A percentile compares a stretch with the other conserved stretches of the same genome.
phyloP scores from a whole-genome alignment of 768 basidiomycete genomes.

The Phylloporus sp. region DNA sequence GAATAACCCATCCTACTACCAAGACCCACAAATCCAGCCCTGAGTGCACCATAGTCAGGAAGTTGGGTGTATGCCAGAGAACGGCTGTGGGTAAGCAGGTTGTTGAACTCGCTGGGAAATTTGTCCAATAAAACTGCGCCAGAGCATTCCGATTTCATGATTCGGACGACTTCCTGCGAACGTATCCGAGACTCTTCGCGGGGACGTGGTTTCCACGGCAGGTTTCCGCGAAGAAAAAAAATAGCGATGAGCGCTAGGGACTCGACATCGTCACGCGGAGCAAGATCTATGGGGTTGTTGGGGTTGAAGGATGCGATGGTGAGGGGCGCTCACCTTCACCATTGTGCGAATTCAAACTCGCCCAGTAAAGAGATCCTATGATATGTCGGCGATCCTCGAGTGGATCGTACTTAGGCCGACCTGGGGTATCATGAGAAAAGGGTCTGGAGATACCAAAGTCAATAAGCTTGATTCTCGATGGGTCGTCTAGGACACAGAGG shows the following conservation, averaged over 20 bases:
- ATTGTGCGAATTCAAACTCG: constrained; percentile 31
- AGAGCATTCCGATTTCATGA: background rate
- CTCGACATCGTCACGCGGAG: background rate
- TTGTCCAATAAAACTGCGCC: background rate
- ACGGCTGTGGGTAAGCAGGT: background rate
- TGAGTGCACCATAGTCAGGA: background rate
- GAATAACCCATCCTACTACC: background rate
- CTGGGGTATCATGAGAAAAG: background rate
- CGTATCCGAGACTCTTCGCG: background rate
- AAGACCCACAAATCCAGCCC: background rate
- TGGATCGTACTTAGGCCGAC: constrained; percentile 18
- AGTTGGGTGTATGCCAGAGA: background rate
- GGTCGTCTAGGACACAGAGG: constrained; percentile 23
- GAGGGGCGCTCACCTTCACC: background rate
- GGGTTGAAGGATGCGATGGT: background rate
- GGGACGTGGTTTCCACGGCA: background rate
- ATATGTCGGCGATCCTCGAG: constrained; percentile 14
- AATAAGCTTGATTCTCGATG: constrained; percentile 27
- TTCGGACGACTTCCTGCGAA: background rate
- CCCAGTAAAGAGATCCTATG: constrained; percentile 31
- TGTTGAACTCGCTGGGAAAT: background rate
- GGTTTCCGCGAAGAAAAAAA: background rate
- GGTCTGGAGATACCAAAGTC: constrained; percentile 31
- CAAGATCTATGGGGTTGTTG: background rate
- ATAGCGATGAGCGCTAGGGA: background rate